Conservation (phyloP, 108 stramenopile species). For the Pseudonitzschia pungens region DNA sequence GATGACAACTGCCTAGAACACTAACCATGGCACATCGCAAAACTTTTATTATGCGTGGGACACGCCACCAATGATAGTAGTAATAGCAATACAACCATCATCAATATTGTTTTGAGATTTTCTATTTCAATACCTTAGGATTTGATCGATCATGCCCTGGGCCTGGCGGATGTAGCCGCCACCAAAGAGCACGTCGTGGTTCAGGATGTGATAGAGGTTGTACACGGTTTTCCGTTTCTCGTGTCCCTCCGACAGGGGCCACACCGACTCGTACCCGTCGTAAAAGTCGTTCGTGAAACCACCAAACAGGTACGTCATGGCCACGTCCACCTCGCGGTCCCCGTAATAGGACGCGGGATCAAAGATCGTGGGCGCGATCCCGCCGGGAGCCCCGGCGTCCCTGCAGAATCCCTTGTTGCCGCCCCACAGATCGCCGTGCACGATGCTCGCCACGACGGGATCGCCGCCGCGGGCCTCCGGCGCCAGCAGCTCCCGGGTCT, state of each 20-base stretch:
- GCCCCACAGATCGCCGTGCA: conserved; percentile 86
- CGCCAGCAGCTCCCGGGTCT: conserved; percentile 60
- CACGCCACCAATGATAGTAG: no score
- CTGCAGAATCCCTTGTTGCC: conserved; percentile 72
- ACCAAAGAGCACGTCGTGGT: conserved; percentile 65
- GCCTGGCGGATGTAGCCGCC: conserved; percentile 70
- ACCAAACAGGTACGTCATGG: conserved; percentile 75
- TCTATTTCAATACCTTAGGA: conserved; percentile 39
- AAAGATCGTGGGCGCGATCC: conserved; percentile 65
- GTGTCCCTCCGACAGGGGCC: conserved; percentile 62
- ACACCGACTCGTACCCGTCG: conserved; percentile 68
- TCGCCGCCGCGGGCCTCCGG: conserved; percentile 38
- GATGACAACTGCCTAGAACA: no score
- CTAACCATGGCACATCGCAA: no score
- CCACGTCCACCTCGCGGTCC: conserved; percentile 78
- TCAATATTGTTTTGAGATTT: no score
- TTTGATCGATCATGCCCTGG: conserved; percentile 66
- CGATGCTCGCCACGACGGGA: conserved; percentile 42
- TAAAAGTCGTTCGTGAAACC: conserved; percentile 67
- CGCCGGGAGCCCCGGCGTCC: conserved; percentile 24
- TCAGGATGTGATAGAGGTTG: conserved; percentile 79
- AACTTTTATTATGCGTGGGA: no score
- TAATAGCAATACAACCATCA: background rate
- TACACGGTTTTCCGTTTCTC: conserved; percentile 58
- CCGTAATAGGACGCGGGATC: conserved; percentile 88